Conservation (phyloP, 176 grass and related monocot genomes). For the Rhynchospora pubera region DNA sequence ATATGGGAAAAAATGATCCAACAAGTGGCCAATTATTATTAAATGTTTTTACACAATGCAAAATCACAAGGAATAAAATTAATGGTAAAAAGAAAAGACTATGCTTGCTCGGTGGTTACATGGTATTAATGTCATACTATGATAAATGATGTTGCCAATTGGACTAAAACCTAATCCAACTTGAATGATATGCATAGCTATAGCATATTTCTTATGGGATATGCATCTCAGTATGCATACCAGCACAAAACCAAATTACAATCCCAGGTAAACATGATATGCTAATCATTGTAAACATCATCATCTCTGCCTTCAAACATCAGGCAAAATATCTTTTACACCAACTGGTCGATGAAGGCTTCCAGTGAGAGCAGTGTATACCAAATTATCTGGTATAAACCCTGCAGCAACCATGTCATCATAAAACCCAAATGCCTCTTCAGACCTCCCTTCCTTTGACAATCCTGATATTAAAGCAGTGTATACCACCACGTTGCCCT, state of each 20-base stretch:
- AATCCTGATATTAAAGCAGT: constrained; percentile 73
- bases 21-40: background rate
- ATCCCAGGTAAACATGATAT: background rate
- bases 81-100: background rate
- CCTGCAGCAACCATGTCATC: constrained; percentile 63
- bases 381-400: constrained; percentile 54
- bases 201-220: background rate
- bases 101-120: background rate
- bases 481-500: constrained; percentile 59
- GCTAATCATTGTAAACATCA: background rate
- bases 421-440: constrained; percentile 66
- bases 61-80: background rate
- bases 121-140: background rate
- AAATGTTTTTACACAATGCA: background rate
- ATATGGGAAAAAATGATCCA: background rate
- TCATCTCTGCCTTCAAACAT: background rate
- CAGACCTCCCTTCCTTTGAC: constrained; percentile 67
- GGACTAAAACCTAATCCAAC: background rate
- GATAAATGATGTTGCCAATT: background rate
- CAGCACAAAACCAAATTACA: background rate
- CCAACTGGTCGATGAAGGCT: constrained; percentile 43
- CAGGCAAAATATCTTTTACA: background rate
- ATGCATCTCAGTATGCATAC: background rate
- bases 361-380: constrained; percentile 67
- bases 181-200: background rate